Evolutionary conservation across 352 stramenopile genomes (phyloP).

Genomic region (Phytophthora cajani): DNA sequence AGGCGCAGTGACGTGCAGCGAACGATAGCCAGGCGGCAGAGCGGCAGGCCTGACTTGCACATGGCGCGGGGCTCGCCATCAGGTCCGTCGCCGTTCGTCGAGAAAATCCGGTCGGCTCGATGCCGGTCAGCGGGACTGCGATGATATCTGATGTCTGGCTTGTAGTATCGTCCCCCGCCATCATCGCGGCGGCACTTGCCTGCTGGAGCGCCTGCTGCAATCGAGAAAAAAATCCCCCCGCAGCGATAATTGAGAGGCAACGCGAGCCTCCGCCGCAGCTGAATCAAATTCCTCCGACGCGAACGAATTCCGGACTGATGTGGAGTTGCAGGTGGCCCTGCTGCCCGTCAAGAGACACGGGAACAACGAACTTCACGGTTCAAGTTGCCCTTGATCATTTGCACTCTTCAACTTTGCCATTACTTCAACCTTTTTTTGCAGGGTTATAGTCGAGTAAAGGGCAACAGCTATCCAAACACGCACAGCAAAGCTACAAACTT

Average conservation of each 20-base stretch:
- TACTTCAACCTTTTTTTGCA: not conserved
- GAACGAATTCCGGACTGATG: not conserved
- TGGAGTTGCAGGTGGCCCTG: not conserved
- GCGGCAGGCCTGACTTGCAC: conserved; percentile 13
- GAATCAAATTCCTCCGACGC: not conserved
- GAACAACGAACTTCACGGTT: not conserved
- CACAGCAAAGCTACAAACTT: not conserved
- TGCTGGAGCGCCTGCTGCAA: not conserved
- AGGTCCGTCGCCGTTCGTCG: conserved; percentile 17
- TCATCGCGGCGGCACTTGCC: conserved; percentile 5
- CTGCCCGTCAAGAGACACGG: conserved; percentile 4
- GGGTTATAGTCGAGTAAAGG: too few species aligned
- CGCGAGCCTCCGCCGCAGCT: not conserved
- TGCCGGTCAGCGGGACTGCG: conserved; percentile 4
- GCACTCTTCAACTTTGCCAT: not conserved
- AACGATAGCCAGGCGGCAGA: not conserved
- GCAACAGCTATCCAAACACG: too few species aligned
- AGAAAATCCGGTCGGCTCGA: conserved; percentile 26
- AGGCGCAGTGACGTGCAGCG: conserved; percentile 4
- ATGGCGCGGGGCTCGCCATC: conserved; percentile 10
- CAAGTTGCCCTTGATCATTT: not conserved
- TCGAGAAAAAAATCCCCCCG: not conserved
- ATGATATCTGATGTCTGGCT: not conserved
- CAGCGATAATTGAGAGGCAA: not conserved
- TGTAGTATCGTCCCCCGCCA: not conserved